phyloP scores from a whole-genome alignment of 2,329 filamentous ascomycete genomes.

The Pestalotiopsis sp. region DNA sequence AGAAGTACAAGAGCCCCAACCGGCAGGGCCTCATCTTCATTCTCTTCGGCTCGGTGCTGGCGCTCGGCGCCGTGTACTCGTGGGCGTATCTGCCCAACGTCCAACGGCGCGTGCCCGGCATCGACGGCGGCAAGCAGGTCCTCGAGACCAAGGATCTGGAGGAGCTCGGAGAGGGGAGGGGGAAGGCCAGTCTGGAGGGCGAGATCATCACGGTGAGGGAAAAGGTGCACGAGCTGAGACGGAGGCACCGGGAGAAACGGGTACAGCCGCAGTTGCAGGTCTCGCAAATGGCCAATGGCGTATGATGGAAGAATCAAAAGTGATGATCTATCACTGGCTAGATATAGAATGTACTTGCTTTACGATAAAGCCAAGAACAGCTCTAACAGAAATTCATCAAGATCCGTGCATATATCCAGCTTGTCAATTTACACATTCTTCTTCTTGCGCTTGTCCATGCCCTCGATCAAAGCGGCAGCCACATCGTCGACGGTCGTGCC shows the following conservation, averaged over 20 bases:
- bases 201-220: conserved; percentile 45
- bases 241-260: conserved; percentile 12
- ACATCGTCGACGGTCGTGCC: conserved; percentile 61
- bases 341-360: background rate
- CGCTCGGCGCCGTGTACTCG: conserved; percentile 49
- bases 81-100: conserved; percentile 54
- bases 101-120: conserved; percentile 38
- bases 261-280: background rate
- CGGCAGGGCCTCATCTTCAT: conserved; percentile 53
- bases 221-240: conserved; percentile 29
- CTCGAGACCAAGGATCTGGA: conserved; percentile 51
- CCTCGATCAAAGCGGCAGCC: conserved; percentile 39
- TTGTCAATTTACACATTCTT: conserved; percentile 23
- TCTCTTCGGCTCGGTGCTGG: conserved; percentile 51
- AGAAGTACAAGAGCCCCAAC: conserved; percentile 40
- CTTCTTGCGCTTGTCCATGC: conserved; percentile 31
- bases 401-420: background rate
- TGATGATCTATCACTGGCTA: background rate
- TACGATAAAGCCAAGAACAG: background rate
- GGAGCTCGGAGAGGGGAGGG: conserved; percentile 50
- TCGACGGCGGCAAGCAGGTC: conserved; percentile 33
- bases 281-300: background rate
- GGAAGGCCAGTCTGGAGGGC: conserved; percentile 44
- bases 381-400: no score
- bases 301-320: background rate